Conservation (phyloP, 768 basidiomycete genomes). For the Agaricus sinodeliciosus region DNA sequence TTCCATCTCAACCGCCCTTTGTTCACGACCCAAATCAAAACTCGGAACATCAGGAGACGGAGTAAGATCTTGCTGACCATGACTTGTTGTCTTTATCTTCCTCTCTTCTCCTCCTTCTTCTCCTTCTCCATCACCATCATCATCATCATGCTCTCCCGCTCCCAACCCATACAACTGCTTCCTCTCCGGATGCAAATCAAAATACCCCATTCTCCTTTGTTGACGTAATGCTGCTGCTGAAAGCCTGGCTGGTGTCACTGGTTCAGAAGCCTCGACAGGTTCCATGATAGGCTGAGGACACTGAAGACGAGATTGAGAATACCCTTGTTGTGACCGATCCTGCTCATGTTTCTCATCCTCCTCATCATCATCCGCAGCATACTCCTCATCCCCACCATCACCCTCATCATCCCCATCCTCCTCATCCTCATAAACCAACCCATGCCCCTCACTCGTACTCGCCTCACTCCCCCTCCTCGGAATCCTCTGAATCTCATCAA, state of each 20-base stretch:
- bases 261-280: constrained; percentile 11
- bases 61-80: neutral
- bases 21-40: neutral
- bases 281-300: neutral
- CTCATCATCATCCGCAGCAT: constrained; percentile 5
- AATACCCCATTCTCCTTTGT: constrained; percentile 57
- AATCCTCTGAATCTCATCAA: constrained; percentile 18
- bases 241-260: constrained; percentile 20
- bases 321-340: neutral
- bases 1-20: neutral
- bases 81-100: neutral
- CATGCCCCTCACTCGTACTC: constrained; percentile 20
- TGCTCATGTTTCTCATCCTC: neutral
- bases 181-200: constrained; percentile 74
- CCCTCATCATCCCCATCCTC: constrained; percentile 19
- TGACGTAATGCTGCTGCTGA: constrained; percentile 18
- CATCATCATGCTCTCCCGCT: neutral
- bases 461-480: constrained; percentile 28
- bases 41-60: constrained; percentile 1
- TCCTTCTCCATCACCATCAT: constrained; percentile 11
- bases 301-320: constrained; percentile 2
- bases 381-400: constrained; percentile 13
- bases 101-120: constrained; percentile 19
- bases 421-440: constrained; percentile 20
- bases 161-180: constrained; percentile 26